A percentile compares a stretch with the other conserved stretches of the same genome.
Evolutionary conservation across 2,329 filamentous ascomycete species (phyloP).

Genomic region (Xylaria sp.): DNA sequence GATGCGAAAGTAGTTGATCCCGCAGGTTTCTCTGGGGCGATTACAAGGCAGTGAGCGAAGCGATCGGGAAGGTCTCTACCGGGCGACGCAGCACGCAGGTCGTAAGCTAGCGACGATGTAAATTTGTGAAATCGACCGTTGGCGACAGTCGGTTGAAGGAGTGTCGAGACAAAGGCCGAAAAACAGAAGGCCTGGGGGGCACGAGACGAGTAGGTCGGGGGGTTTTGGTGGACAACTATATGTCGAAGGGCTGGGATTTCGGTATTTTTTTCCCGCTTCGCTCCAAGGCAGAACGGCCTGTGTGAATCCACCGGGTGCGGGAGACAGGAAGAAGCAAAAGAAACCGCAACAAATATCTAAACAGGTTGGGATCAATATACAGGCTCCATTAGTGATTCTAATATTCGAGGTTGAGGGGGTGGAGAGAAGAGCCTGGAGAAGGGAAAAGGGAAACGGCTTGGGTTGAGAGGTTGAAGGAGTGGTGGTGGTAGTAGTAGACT

Average conservation of each 20-base stretch:
- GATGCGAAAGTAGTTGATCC: conserved; percentile 45
- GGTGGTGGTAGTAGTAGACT: conserved; percentile 34
- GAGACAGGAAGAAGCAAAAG: conserved; percentile 35
- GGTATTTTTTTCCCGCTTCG: conserved; percentile 32
- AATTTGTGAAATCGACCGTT: conserved; percentile 30
- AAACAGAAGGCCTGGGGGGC: conserved; percentile 27
- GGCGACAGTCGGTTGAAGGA: conserved; percentile 36
- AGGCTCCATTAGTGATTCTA: conserved; percentile 51
- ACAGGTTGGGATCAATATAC: conserved; percentile 51
- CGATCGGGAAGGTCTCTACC: conserved; percentile 39
- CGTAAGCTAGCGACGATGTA: conserved; percentile 31
- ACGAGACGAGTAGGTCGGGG: conserved; percentile 30
- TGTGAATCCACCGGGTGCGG: conserved; percentile 34
- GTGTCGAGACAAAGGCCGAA: conserved; percentile 31
- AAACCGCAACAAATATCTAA: conserved; percentile 47
- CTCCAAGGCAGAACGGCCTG: conserved; percentile 26
- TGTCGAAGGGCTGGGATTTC: conserved; percentile 32
- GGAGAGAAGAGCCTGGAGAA: conserved; percentile 48
- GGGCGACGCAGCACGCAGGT: conserved; percentile 31
- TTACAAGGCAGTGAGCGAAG: conserved; percentile 45
- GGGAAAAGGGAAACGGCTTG: conserved; percentile 43
- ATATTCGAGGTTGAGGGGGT: conserved; percentile 34
- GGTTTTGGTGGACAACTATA: conserved; percentile 18
- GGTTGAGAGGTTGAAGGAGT: conserved; percentile 38
- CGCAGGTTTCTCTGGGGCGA: conserved; percentile 43